Evolutionary conservation across 108 stramenopile species (phyloP).

Genomic region (Nitzschia palea): DNA sequence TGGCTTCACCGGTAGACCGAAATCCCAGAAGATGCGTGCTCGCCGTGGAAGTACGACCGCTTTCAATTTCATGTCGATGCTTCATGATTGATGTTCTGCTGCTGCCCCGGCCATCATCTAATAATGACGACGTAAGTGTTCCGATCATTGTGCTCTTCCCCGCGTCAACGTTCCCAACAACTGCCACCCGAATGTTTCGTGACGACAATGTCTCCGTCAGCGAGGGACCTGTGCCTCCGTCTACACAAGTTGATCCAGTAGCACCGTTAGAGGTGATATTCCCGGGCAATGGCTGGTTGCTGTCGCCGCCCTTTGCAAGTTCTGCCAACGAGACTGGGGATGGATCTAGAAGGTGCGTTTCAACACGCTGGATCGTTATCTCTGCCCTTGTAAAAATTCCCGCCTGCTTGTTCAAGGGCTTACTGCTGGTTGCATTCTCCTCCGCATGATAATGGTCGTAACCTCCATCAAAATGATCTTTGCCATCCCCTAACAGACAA

Average conservation of each 20-base stretch:
- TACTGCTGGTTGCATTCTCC: conserved; percentile 30
- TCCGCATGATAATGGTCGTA: conserved; percentile 42
- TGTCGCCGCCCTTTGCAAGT: conserved; percentile 23
- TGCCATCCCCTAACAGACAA: conserved; percentile 3
- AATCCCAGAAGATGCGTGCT: conserved; percentile 94
- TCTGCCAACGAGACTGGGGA: conserved; percentile 52
- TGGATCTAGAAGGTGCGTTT: conserved; percentile 80
- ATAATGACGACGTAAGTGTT: conserved; percentile 83
- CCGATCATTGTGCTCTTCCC: conserved; percentile 96
- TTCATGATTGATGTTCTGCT: conserved; percentile 93
- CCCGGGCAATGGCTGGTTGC: conserved; percentile 3
- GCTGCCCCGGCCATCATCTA: conserved; percentile 96
- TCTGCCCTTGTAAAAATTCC: conserved; percentile 71
- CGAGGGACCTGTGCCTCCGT: conserved; percentile 13
- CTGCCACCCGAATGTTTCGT: conserved; percentile 91
- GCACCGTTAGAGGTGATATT: neutral
- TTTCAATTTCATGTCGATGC: conserved; percentile 98
- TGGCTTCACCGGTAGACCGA: conserved; percentile 73
- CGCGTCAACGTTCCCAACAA: conserved; percentile 98
- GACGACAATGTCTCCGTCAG: conserved; percentile 76
- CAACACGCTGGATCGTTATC: conserved; percentile 71
- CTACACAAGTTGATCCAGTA: neutral
- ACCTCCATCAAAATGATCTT: conserved; percentile 36
- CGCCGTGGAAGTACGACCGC: conserved; percentile 95
- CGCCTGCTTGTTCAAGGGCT: conserved; percentile 22